Evolutionary conservation across 371 early-diverging fungal species (phyloP), one percentile per base, ranked within the genome.

Genomic region (Dichotomocladium elegans): DNA sequence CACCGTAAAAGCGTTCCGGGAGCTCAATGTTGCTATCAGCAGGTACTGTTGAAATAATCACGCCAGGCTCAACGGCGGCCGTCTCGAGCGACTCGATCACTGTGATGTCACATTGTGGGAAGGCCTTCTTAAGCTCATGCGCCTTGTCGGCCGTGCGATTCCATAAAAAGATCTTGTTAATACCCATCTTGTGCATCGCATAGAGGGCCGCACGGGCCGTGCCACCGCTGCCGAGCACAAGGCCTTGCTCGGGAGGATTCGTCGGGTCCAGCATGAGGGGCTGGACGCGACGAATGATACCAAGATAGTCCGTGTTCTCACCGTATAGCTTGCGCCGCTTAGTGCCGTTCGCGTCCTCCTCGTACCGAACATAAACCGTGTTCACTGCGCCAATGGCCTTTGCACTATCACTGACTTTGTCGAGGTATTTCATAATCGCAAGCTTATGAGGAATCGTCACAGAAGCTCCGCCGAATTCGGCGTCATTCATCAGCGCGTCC

Each of bases 161-260:
- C 82, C 87, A 98, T 24, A 98, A 53, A 28, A 80, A 74, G 28
- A 93, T 82, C 28, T 79, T 77, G 29, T 62, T 53, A 12, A 89
- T 72, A 4, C 90, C 89, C 49, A 95, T 73, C 46, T 82, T 70
- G 59, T 91, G 69, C 31, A 95, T 71, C 0, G 97, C 93, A 60
- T 88, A 94, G 22, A 93, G 69, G 6, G 93, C 97, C 0, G 98
- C 98, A 27, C 96, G 80, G 3, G 95, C 82, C 3, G 98, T 98
- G 11, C 98, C 98, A 41, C 98, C 98, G 7, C 94, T 96, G n/a
- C 98, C 98, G 51, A 98, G 79, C 3, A 98, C 91, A 26, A 94
- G 80, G 9, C 94, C 76, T 43, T 74, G 52, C 10, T 61, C 62
- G 8, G 72, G 71, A 9, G 66, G 58, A 27, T 57, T 61, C 49